Percentiles rank a stretch among this genome's conserved stretches.
Evolutionary conservation across 257 asterid species (phyloP).

Genomic region (Fraxinus excelsior): DNA sequence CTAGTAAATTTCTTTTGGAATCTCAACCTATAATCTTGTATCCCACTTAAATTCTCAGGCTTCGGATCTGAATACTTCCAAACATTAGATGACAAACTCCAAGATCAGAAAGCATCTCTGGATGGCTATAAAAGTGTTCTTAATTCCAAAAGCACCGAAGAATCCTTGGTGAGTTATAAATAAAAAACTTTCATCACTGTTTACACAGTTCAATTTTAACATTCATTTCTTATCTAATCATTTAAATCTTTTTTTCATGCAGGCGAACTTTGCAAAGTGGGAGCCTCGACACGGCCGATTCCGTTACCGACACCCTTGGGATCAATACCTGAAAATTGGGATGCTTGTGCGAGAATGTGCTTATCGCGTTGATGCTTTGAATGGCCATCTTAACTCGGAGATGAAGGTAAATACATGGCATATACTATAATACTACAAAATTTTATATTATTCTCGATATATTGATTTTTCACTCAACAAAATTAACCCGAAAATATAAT

Average conservation of each 20-base stretch:
- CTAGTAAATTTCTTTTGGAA: background rate
- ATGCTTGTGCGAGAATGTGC: constrained; percentile 32
- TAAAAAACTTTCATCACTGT: background rate
- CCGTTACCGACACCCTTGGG: constrained; percentile 39
- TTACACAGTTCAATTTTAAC: background rate
- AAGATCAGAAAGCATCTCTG: constrained; percentile 13
- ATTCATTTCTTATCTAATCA: background rate
- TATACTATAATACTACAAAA: background rate
- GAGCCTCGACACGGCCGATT: constrained; percentile 36
- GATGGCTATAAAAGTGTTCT: constrained; percentile 26
- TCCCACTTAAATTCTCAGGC: constrained; percentile 11
- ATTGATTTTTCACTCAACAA: background rate
- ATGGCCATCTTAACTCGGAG: constrained; percentile 23
- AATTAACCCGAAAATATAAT: background rate
- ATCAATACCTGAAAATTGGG: constrained; percentile 34
- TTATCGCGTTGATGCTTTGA: constrained; percentile 27
- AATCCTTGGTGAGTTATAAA: constrained; percentile 21
- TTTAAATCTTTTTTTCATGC: background rate
- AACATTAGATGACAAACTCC: background rate
- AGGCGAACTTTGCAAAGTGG: constrained; percentile 36
- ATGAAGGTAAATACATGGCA: constrained; percentile 5
- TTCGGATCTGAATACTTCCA: constrained; percentile 28
- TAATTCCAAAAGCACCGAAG: constrained; percentile 28
- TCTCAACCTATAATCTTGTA: background rate
- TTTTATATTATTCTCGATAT: background rate